Evolutionary conservation across 2,329 filamentous ascomycete species (phyloP), one percentile per base, ranked within the genome.

Genomic region (Clonostachys byssicola): DNA sequence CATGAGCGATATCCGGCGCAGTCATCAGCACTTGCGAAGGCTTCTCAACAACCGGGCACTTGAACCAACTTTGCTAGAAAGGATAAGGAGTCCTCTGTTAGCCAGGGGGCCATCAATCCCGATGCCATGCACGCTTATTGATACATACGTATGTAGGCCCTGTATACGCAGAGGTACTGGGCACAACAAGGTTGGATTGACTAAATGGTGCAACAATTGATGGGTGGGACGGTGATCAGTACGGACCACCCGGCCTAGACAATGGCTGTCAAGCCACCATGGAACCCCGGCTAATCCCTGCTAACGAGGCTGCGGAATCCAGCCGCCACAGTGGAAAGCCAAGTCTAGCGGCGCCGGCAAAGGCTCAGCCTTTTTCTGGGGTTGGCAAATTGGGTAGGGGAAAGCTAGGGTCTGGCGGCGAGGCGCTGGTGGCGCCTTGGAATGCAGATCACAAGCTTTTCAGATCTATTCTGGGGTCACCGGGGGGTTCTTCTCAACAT

Each of bases 251-350:
- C 14, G 23, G 10, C 9, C 23, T 30, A 30, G 23, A 30, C 23
- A 30, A 30, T 30, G 23, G 23, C 23, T 30, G 23, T 30, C 23
- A 30, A 12, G 20, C 20, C 12, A 14, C 20, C 13, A 16, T 12
- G 14, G 20, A 7, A n/a, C n/a, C 14, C 13, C 8, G 18, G 33
- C 42, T 13, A 14, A n/a, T 14, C 44, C 36, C 44, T 17, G 16
- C 17, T 6, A 14, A 18, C 30, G 47, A 52, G 52, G 52, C 51
- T 51, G 53, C 52, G 51, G 52, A 52, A 49, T 48, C 45, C 44
- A 46, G 45, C 46, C 50, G 49, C 52, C 52, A 53, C 49, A 40
- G 46, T 48, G 47, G 49, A 49, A 45, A 51, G 49, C 47, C 52
- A 53, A 52, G 47, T 46, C 45, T 34, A 44, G 41, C 18, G 43